Conservation (phyloP, 2,329 filamentous ascomycete species). For the Fusarium subtropicale region DNA sequence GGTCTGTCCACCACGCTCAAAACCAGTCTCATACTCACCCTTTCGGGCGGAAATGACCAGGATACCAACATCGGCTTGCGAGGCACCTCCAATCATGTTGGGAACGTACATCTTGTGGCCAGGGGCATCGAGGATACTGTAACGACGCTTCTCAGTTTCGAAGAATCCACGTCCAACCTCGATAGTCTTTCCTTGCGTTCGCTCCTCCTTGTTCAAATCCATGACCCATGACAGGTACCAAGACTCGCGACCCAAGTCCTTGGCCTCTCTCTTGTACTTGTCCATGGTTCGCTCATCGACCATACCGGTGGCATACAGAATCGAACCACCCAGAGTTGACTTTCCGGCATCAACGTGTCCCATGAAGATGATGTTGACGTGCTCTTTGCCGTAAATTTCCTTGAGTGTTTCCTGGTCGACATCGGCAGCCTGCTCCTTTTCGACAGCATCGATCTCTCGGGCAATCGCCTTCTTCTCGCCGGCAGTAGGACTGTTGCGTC, state of each 20-base stretch:
- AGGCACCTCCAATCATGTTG: constrained; percentile 96
- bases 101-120: constrained; percentile 99
- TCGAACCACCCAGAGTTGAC: constrained; percentile 93
- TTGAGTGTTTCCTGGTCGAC: constrained; percentile 80
- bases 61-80: constrained; percentile 93
- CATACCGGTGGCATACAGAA: constrained; percentile 95
- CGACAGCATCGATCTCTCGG: constrained; percentile 84
- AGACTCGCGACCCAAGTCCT: constrained; percentile 94
- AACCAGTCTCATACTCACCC: constrained; percentile 98
- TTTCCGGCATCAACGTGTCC: constrained; percentile 99
- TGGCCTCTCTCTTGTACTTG: constrained; percentile 97
- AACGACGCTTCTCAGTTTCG: constrained; percentile 94
- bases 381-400: constrained; percentile 95
- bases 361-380: constrained; percentile 96
- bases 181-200: constrained; percentile 96
- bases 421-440: constrained; percentile 82
- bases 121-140: constrained; percentile 96
- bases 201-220: constrained; percentile 96
- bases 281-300: constrained; percentile 99
- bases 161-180: constrained; percentile 97
- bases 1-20: constrained; percentile 95
- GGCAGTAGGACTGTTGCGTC: constrained; percentile 82
- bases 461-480: constrained; percentile 62
- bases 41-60: constrained; percentile 96
- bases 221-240: constrained; percentile 99